phyloP scores from a whole-genome alignment of 1,284 basidiomycete genomes.

The Jaminaea rosea region DNA sequence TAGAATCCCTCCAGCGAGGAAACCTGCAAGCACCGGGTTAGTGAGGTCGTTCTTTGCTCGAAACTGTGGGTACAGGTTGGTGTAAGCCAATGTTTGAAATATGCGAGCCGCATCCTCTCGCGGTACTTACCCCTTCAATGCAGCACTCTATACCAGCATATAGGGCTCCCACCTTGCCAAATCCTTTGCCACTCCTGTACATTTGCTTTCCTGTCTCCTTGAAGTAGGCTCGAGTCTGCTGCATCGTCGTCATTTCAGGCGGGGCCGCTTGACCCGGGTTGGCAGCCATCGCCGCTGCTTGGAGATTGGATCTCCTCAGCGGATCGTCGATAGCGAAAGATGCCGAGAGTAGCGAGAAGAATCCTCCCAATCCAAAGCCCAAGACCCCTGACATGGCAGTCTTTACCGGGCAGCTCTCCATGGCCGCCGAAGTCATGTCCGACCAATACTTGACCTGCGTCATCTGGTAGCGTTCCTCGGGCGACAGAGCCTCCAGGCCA shows the following conservation, averaged over 20 bases:
- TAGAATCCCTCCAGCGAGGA: constrained; percentile 37
- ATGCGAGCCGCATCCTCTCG: neutral
- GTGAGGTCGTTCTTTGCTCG: constrained; percentile 43
- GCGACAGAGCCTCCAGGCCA: constrained; percentile 67
- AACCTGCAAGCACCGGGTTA: constrained; percentile 39
- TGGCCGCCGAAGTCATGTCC: constrained; percentile 59
- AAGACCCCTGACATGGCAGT: constrained; percentile 61
- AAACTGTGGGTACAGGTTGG: constrained; percentile 18
- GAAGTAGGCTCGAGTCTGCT: constrained; percentile 77
- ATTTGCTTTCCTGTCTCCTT: constrained; percentile 90
- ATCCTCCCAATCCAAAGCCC: constrained; percentile 86
- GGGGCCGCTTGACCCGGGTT: constrained; percentile 10
- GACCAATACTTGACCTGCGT: constrained; percentile 68
- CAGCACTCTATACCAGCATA: constrained; percentile 92
- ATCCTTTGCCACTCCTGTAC: constrained; percentile 81
- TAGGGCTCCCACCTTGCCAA: constrained; percentile 86
- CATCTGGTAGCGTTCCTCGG: constrained; percentile 65
- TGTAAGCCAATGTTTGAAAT: neutral
- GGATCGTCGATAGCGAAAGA: constrained; percentile 95
- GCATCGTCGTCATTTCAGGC: constrained; percentile 42
- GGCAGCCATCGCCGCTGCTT: constrained; percentile 6
- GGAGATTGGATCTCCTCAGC: constrained; percentile 24
- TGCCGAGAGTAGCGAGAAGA: constrained; percentile 91
- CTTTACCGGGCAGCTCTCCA: constrained; percentile 79
- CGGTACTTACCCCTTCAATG: constrained; percentile 77